Base-by-base conservation (phyloP, 768 basidiomycete species). In the Auriscalpium vulgare region DNA sequence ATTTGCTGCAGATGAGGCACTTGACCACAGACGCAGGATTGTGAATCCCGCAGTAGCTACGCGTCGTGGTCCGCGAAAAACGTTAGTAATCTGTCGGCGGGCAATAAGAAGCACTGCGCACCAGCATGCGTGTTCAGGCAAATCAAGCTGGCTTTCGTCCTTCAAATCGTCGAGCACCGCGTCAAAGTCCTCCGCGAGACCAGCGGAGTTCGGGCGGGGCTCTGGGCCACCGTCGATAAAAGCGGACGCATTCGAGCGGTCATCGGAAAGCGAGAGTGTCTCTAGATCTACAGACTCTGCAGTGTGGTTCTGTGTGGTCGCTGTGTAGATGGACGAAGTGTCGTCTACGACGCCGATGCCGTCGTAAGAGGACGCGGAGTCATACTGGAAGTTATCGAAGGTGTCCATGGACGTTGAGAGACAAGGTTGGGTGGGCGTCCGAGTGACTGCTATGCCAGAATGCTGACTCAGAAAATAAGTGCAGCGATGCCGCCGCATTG, bases 1-100 rank as follows among this genome's bases (percentile, higher is more conserved):
- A 95, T 68, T 95, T 95, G 17, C 85, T 81, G 66, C 93, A 95
- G 50, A 95, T 67, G 50, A 94, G 79, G 63, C 93, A 95, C 72
- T 95, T 97, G 59, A 98, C 97, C 23, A 99, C 97, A 37, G 91
- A 94, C 7, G 95, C 89, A 7, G 97, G 95, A 48, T 91, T 93
- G 72, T 98, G 95, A 45, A 98, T 97, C 21, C 97, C 97, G 65
- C 97, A 99, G 66, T 99, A 99, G 68, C 95, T 97, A 59, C 38
- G 45, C 45, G 34, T 23, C 36, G 44, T 2, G 47, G 47, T 62
- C 54, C 54, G 58, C 36, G 46, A 44, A 19, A 21, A 13, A 36
- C 36, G 49, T 60, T 44, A 47, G 47, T 48, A 49, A 54, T 51
- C 29, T 29, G 29, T 29, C 29, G 29, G 29, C 7, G 29, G 29